Evolutionary conservation across 2,329 filamentous ascomycete genomes (phyloP), one percentile per base, ranked within the genome.

Genomic region (Talaromyces sp.): DNA sequence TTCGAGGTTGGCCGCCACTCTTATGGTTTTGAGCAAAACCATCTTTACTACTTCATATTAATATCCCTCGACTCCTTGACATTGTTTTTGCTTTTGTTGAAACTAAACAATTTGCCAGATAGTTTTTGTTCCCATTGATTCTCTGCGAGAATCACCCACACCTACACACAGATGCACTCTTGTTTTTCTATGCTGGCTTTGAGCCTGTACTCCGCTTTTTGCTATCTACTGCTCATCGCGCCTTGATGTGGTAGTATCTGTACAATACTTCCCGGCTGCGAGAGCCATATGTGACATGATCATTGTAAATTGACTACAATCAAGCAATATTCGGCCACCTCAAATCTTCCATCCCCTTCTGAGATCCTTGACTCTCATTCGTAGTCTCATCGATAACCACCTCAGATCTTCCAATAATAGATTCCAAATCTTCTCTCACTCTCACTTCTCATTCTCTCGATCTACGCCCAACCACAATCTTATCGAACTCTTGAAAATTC

Each of bases 121-220:
- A 68, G 68, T 47, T 71, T 70, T 66, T 59, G 68, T 67, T 71
- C 61, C n/a, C 7, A 15, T 37, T 62, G 41, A 68, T 69, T 69
- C 70, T 70, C 70, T 72, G 73, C 2, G 72, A 73, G 72, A 72
- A 66, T 70, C 71, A 69, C 73, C 71, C 70, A 71, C 71, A 68
- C 70, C 68, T 62, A 59, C 27, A 45, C 22, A 33, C 50, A 54
- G 60, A 43, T 43, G 35, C 60, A 45, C 37, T 49, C 6, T 41
- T 58, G 56, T 45, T 56, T 56, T 43, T 19, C 33, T 19, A 35
- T 45, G 37, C 61, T 56, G 37, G 47, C 37, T 62, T 62, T 45
- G 33, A 25, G 47, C 59, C 25, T 61, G 45, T 41, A 27, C 15
- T 41, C 45, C 7, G 33, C 31, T 59, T 45, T 37, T 61, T n/a